Conservation (phyloP, 192 early-diverging fungal genomes). For the Coemansia sp. region DNA sequence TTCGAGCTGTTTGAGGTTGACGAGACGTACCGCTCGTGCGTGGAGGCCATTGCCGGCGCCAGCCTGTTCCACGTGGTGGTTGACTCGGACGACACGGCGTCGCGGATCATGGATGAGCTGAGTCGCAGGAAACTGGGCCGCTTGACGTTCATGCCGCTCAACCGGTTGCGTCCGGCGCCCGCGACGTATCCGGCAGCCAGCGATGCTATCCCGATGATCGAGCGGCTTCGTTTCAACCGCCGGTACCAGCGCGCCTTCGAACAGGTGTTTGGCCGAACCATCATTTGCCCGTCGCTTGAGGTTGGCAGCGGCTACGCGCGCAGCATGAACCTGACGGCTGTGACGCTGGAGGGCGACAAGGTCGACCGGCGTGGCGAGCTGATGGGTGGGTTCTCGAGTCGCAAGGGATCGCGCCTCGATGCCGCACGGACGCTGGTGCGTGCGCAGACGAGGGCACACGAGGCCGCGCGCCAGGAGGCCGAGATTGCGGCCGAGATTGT, state of each 20-base stretch:
- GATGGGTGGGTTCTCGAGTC: slow-evolving; percentile 85
- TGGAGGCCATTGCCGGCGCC: slow-evolving; percentile 82
- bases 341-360: slow-evolving; percentile 91
- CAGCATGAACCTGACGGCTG: slow-evolving; percentile 73
- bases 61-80: slow-evolving; percentile 97
- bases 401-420: slow-evolving; percentile 70
- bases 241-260: slow-evolving; percentile 74
- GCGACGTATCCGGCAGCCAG: slow-evolving; percentile 64
- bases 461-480: slow-evolving; percentile 22
- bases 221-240: slow-evolving; percentile 72
- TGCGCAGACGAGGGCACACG: slow-evolving; percentile 18
- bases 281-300: slow-evolving; percentile 84
- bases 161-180: slow-evolving; percentile 68
- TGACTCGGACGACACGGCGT: slow-evolving; percentile 89
- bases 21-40: slow-evolving; percentile 77
- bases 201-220: slow-evolving; percentile 83
- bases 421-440: slow-evolving; percentile 63
- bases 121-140: slow-evolving; percentile 68
- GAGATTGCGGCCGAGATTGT: slow-evolving; percentile 33
- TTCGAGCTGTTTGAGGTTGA: slow-evolving; percentile 92
- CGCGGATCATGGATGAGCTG: slow-evolving; percentile 61
- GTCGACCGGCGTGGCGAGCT: slow-evolving; percentile 91
- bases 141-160: slow-evolving; percentile 95
- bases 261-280: slow-evolving; percentile 89
- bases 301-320: slow-evolving; percentile 78